Conservation (phyloP, 2,329 filamentous ascomycete species). For the Talaromyces sp. region DNA sequence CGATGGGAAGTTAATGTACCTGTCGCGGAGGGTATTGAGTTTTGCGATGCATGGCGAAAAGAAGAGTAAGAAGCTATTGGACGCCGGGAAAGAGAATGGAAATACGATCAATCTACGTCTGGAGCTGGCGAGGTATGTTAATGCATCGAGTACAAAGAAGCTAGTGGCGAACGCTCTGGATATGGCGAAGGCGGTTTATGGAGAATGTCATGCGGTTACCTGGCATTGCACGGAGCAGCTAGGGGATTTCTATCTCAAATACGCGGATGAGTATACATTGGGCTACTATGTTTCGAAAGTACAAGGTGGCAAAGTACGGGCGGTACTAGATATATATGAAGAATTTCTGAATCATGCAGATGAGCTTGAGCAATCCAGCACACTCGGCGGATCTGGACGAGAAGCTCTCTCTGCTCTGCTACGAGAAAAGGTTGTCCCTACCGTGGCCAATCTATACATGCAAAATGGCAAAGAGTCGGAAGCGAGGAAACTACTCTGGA, state of each 20-base stretch:
- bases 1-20: not conserved
- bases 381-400: not conserved
- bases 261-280: not conserved
- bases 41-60: not conserved
- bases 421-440: not conserved
- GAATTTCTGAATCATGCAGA: conserved; percentile 13
- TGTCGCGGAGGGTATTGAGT: not conserved
- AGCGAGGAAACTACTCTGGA: conserved; percentile 16
- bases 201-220: conserved; percentile 4
- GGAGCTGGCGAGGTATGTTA: not conserved
- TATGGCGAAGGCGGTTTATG: conserved; percentile 9
- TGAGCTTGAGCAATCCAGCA: not conserved
- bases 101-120: conserved; percentile 9
- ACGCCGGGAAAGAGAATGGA: not conserved
- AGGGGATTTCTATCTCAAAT: conserved; percentile 1
- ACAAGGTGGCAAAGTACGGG: not conserved
- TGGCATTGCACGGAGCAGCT: conserved; percentile 11
- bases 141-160: not conserved
- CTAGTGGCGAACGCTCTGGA: not conserved
- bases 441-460: conserved; percentile 4
- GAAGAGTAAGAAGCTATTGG: not conserved
- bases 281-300: not conserved
- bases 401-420: not conserved
- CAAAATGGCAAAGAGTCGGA: conserved; percentile 3
- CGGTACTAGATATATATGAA: conserved; percentile 4